Conservation (phyloP, 192 early-diverging fungal genomes). For the Entomortierella beljakovae region DNA sequence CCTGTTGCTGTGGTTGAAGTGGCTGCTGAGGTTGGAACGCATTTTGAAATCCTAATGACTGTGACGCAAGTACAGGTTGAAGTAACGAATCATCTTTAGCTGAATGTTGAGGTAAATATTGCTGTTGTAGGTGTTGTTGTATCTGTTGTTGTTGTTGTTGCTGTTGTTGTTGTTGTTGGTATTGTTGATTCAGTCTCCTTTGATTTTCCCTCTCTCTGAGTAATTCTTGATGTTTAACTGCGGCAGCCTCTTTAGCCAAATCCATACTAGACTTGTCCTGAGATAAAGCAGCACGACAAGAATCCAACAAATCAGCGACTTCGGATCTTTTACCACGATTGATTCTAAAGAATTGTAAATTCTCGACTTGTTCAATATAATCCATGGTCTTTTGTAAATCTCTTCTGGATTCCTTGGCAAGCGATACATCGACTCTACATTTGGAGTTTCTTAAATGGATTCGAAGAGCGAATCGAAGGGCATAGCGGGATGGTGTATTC, state of each 20-base stretch:
- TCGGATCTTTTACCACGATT: conserved; percentile 45
- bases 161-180: conserved; percentile 1
- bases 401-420: conserved; percentile 39
- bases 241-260: conserved; percentile 46
- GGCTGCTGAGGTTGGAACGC: neutral
- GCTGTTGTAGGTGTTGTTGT: conserved; percentile 2
- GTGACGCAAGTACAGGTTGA: conserved; percentile 25
- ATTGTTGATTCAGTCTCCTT: conserved; percentile 21
- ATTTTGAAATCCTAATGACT: neutral
- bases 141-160: neutral
- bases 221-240: conserved; percentile 35
- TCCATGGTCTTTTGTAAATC: conserved; percentile 54
- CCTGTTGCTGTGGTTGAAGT: too few species aligned
- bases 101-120: conserved; percentile 3
- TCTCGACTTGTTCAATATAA: conserved; percentile 43
- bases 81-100: neutral
- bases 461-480: conserved; percentile 47
- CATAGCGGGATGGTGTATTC: conserved; percentile 45
- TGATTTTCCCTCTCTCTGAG: conserved; percentile 17
- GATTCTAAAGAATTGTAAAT: conserved; percentile 49
- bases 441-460: conserved; percentile 51
- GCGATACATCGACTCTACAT: conserved; percentile 17
- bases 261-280: conserved; percentile 51
- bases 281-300: conserved; percentile 43
- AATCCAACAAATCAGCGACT: conserved; percentile 33